Percentiles rank a stretch among this genome's conserved stretches.
Evolutionary conservation across 371 early-diverging fungal species (phyloP).

Genomic region (Gilbertella persicaria): DNA sequence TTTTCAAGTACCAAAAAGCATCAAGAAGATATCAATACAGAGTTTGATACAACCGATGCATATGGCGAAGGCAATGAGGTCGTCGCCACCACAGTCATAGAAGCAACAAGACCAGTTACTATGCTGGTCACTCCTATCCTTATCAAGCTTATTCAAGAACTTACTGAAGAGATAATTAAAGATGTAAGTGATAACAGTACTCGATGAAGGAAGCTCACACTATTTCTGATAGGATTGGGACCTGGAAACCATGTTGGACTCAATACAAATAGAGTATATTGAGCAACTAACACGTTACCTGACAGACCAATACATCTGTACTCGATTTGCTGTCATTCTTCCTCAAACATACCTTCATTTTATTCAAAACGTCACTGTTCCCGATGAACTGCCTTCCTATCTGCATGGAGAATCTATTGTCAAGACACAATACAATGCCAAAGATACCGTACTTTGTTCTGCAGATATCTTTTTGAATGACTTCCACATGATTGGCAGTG

Average conservation of each 20-base stretch:
- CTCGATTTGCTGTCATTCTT: conserved; percentile 59
- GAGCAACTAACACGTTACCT: conserved; percentile 57
- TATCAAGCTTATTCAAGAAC: conserved; percentile 72
- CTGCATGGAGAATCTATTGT: conserved; percentile 51
- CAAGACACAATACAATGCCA: conserved; percentile 64
- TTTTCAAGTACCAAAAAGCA: conserved; percentile 1
- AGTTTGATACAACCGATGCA: conserved; percentile 2
- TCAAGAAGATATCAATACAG: conserved; percentile 10
- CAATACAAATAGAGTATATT: conserved; percentile 69
- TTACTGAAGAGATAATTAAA: conserved; percentile 65
- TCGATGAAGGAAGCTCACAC: no score
- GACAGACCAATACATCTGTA: conserved; percentile 54
- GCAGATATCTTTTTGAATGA: conserved; percentile 66
- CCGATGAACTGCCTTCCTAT: conserved; percentile 64
- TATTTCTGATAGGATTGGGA: conserved; percentile 60
- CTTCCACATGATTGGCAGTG: conserved; percentile 54
- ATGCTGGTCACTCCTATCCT: conserved; percentile 73
- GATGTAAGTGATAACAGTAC: no score
- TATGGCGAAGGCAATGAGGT: conserved; percentile 39
- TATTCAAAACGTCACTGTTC: conserved; percentile 79
- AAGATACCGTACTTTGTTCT: conserved; percentile 67
- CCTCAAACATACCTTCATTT: conserved; percentile 70
- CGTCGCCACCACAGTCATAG: conserved; percentile 55
- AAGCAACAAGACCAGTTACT: conserved; percentile 60
- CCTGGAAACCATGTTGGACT: conserved; percentile 72